Evolutionary conservation across 2,329 filamentous ascomycete species (phyloP), one percentile per base, ranked within the genome.

Genomic region (Colletotrichum coccodes): DNA sequence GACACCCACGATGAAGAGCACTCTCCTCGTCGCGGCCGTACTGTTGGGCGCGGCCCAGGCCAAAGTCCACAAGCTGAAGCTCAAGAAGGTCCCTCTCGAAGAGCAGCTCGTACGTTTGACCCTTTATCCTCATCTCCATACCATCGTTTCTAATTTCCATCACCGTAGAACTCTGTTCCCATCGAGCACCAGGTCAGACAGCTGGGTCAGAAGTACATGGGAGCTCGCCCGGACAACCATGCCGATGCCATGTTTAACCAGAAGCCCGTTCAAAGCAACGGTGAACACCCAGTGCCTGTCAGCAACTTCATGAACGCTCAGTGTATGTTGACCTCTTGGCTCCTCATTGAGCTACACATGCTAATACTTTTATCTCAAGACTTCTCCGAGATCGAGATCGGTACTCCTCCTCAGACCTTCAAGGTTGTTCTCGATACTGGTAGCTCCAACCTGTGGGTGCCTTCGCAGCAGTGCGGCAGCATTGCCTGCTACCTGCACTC

Each of bases 361-460:
- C 60, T 58, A 34, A 60, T 8, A 7, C 8, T 12, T 28, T 30
- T 5, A 52, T 30, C 8, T n/a, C 70, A 97, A 97, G 95, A 99
- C 87, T 99, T 97, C 90, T 97, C 95, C 74, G 94, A 98, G 82
- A 98, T 99, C 81, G 89, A 90, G 75, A 90, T 99, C 80, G 96
- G 96, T 73, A 95, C 91, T 56, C 96, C 96, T 73, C 91, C 96
- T 38, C 96, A 99, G 86, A 88, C 85, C 75, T 99, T 99, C 91
- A 99, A 99, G 89, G 97, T 99, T 74, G 92, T 99, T 72, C 92
- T 99, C 72, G 96, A 99, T 82, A 99, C 96, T 32, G 96, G 96
- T 76, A 98, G 94, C 88, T 98, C 96, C 81, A 99, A 99, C 87
- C 89, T 99, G 72, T 99, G 97, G 97, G 95, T 99, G 70, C 97